Evolutionary conservation across 2,329 filamentous ascomycete genomes (phyloP), one percentile per base, ranked within the genome.

Genomic region (Neopestalotiopsis rosae): DNA sequence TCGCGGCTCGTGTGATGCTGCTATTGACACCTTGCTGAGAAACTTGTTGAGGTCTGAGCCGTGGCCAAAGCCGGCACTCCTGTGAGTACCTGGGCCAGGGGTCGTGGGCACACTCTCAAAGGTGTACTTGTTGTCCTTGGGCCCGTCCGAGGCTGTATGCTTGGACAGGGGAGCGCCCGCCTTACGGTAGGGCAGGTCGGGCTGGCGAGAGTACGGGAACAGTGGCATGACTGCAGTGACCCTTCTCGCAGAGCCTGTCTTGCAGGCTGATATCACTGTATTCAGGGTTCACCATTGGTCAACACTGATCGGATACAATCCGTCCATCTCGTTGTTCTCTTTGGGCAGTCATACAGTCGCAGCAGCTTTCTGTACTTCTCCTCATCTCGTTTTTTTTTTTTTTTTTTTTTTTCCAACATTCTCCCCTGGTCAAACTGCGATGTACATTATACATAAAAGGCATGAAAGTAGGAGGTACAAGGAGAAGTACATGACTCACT

Each of bases 101-200:
- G 96, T 98, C 68, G 93, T 86, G 20, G 96, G 96, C 65, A 94
- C 92, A 80, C 94, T 97, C 79, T 98, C 95, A 76, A 98, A 98
- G 10, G 95, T 97, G 82, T 92, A 93, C 73, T 91, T 90, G 72
- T 88, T 86, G 73, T 83, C 85, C 66, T 84, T 80, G 57, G 81
- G 77, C 67, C 84, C 79, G 1, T 20, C 32, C 12, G 59, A 30
- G 62, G 81, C 82, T 1, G 89, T 85, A 52, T 89, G 87, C 79
- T 92, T 94, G 66, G 92, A 89, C 65, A 98, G 87, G 52, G 96
- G 96, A 56, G 96, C 95, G 66, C 96, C 96, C 56, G 90, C 85
- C 85, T 98, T 98, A 85, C 97, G 97, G 85, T 98, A 99, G 20
- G 96, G 96, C 70, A 98, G 90, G 79, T 99, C 96, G 73, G 94